Evolutionary conservation across 2,329 filamentous ascomycete species (phyloP).

Genomic region (Fusarium piperis): DNA sequence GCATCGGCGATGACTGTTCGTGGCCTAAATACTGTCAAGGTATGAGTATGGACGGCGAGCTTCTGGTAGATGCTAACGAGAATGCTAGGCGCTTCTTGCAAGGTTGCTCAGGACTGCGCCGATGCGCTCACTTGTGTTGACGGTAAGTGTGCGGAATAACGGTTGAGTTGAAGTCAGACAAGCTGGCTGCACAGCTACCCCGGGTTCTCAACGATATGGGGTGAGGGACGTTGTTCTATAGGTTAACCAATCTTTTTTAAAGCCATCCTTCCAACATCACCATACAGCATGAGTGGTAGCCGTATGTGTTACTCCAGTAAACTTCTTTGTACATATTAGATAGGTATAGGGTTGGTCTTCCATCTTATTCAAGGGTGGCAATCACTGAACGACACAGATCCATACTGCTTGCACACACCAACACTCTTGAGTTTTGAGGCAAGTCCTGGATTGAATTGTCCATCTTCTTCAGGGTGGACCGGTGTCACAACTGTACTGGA

Average conservation of each 20-base stretch:
- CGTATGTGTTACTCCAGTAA: neutral
- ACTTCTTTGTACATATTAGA: neutral
- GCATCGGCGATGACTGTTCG: constrained; percentile 3
- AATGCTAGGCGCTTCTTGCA: neutral
- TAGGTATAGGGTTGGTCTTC: neutral
- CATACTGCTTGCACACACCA: neutral
- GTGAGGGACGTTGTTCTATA: neutral
- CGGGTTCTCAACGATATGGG: neutral
- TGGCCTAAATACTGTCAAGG: constrained; percentile 1
- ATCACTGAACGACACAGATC: neutral
- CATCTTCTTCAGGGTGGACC: neutral
- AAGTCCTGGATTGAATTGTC: neutral
- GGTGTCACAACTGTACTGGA: neutral
- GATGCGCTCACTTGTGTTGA: neutral
- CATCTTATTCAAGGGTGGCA: neutral
- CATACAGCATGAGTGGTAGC: neutral
- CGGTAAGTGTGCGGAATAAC: neutral
- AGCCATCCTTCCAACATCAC: neutral
- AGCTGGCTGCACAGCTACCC: neutral
- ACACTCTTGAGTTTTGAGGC: neutral
- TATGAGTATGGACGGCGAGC: neutral
- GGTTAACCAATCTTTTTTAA: neutral
- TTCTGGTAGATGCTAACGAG: neutral
- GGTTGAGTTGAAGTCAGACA: neutral
- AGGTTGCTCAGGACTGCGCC: constrained; percentile 3